phyloP scores from a whole-genome alignment of 345 rosid species.

The Gynandropsis gynandra region DNA sequence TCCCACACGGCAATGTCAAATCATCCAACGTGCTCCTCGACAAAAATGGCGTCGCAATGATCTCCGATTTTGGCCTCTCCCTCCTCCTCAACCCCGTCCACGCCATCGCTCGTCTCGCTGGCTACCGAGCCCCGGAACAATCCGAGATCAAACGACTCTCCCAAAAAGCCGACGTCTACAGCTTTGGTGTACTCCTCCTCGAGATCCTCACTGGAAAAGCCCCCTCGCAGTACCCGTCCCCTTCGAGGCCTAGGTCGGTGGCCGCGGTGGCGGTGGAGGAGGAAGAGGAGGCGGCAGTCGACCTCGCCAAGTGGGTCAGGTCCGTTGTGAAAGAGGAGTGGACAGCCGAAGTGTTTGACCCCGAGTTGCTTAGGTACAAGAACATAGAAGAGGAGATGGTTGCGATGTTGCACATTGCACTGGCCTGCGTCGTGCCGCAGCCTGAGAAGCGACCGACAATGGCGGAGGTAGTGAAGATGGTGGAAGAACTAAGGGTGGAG shows the following conservation, averaged over 20 bases:
- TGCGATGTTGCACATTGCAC: constrained; percentile 80
- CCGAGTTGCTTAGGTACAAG: constrained; percentile 88
- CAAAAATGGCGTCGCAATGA: constrained; percentile 75
- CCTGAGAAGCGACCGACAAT: constrained; percentile 86
- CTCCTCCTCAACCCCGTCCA: constrained; percentile 80
- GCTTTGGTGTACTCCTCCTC: constrained; percentile 72
- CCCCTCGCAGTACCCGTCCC: constrained; percentile 68
- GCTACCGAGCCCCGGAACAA: constrained; percentile 95
- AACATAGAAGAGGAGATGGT: constrained; percentile 90
- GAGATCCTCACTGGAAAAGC: constrained; percentile 86
- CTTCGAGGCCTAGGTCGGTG: constrained; percentile 45
- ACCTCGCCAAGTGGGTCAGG: constrained; percentile 88
- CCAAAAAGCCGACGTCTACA: constrained; percentile 79
- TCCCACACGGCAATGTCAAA: constrained; percentile 86
- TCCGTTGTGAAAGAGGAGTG: constrained; percentile 95
- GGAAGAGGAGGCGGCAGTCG: constrained; percentile 47
- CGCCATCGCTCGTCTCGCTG: constrained; percentile 79
- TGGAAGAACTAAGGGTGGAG: constrained; percentile 86
- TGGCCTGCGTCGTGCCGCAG: constrained; percentile 66
- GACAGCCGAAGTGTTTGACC: constrained; percentile 97
- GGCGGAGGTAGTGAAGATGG: constrained; percentile 79
- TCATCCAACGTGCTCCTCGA: constrained; percentile 80
- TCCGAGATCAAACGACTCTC: constrained; percentile 70
- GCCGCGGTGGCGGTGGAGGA: constrained; percentile 55
- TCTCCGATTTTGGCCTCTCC: constrained; percentile 82